Percentiles rank a stretch among this genome's conserved stretches.
Conservation (phyloP, 257 asterid species). For the Knoxia roxburghii region DNA sequence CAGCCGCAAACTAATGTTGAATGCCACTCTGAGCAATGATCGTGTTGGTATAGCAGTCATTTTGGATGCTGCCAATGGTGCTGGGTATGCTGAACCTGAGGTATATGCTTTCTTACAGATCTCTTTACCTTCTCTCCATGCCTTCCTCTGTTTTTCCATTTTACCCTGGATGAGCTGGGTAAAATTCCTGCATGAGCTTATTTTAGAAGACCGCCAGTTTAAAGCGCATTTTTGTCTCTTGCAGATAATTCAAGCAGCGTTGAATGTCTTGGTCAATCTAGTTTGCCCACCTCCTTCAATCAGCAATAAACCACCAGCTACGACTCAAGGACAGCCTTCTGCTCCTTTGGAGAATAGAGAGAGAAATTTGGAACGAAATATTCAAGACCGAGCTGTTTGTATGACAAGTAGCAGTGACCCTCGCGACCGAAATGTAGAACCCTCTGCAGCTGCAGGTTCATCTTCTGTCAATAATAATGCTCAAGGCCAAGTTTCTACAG, state of each 20-base stretch:
- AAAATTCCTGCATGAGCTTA: background rate
- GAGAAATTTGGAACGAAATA: slow-evolving; percentile 46
- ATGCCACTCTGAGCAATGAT: slow-evolving; percentile 83
- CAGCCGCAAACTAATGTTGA: slow-evolving; percentile 79
- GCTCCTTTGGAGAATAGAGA: slow-evolving; percentile 59
- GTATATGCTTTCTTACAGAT: slow-evolving; percentile 27
- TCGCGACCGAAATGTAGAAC: slow-evolving; percentile 64
- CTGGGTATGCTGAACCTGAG: slow-evolving; percentile 96
- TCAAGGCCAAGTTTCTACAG: slow-evolving; percentile 51
- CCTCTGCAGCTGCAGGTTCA: slow-evolving; percentile 42
- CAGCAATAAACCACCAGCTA: slow-evolving; percentile 73
- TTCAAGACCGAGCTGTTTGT: slow-evolving; percentile 42
- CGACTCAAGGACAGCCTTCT: slow-evolving; percentile 63
- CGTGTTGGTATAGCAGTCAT: slow-evolving; percentile 95
- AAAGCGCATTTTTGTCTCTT: slow-evolving; percentile 12
- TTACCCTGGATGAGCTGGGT: background rate
- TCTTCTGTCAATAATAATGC: slow-evolving; percentile 35
- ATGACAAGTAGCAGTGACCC: slow-evolving; percentile 44
- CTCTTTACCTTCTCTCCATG: background rate
- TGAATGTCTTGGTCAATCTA: slow-evolving; percentile 78
- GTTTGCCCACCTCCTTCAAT: slow-evolving; percentile 99
- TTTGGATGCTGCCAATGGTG: slow-evolving; percentile 93
- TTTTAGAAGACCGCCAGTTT: background rate
- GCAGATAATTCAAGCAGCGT: slow-evolving; percentile 92
- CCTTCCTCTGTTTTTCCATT: background rate